phyloP scores from a whole-genome alignment of 2,329 filamentous ascomycete genomes.

The Colletotrichum sp. region DNA sequence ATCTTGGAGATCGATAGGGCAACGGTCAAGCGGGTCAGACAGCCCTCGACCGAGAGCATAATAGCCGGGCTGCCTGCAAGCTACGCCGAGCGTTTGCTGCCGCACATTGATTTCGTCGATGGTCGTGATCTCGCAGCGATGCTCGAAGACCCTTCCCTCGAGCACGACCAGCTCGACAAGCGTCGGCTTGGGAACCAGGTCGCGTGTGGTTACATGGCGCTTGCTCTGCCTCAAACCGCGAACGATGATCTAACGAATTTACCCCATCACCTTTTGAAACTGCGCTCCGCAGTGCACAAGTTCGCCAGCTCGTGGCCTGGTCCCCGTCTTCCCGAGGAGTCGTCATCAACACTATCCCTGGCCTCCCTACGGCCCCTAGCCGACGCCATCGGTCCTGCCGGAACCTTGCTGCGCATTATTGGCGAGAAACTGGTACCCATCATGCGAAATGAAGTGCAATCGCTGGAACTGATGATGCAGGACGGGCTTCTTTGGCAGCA shows the following conservation, averaged over 20 bases:
- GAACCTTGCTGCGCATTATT: slow-evolving; percentile 25
- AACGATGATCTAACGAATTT: slow-evolving; percentile 22
- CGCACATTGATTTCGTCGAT: slow-evolving; percentile 23
- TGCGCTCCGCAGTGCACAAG: background rate
- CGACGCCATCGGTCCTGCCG: background rate
- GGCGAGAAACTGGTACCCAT: slow-evolving; percentile 27
- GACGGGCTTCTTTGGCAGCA: slow-evolving; percentile 26
- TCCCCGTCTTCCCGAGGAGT: background rate
- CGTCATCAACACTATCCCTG: background rate
- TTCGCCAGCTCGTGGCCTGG: background rate
- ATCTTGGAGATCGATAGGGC: background rate
- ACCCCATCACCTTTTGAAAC: slow-evolving; percentile 24
- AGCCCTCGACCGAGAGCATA: background rate
- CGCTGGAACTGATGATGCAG: slow-evolving; percentile 32
- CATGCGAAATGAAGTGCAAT: slow-evolving; percentile 26
- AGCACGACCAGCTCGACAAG: slow-evolving; percentile 26
- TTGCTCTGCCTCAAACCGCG: slow-evolving; percentile 24
- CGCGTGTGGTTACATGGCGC: slow-evolving; percentile 25
- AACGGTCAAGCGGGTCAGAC: background rate
- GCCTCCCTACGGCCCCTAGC: background rate
- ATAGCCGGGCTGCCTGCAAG: slow-evolving; percentile 26
- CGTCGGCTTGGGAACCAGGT: slow-evolving; percentile 19
- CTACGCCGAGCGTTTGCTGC: slow-evolving; percentile 30
- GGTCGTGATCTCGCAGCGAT: slow-evolving; percentile 26
- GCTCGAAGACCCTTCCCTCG: slow-evolving; percentile 31